phyloP scores from a whole-genome alignment of 257 asterid genomes.

The Ocimum tenuiflorum region DNA sequence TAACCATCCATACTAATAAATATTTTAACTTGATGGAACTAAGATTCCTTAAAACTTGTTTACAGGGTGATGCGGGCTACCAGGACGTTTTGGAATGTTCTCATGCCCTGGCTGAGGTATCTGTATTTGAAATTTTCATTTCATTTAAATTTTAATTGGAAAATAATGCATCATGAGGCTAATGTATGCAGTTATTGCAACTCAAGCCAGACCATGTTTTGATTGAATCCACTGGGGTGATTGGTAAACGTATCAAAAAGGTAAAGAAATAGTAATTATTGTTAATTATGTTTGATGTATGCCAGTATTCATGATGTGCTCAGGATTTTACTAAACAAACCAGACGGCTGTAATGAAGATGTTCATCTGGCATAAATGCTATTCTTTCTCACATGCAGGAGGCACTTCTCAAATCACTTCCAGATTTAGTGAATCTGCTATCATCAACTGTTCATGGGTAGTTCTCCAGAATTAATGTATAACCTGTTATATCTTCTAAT shows the following conservation, averaged over 20 bases:
- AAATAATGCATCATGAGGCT: neutral
- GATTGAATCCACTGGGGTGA: slow-evolving; percentile 97
- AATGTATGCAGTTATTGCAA: slow-evolving; percentile 52
- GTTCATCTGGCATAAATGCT: slow-evolving; percentile 12
- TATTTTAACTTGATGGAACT: slow-evolving; percentile 8
- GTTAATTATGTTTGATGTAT: neutral
- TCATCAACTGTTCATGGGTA: slow-evolving; percentile 73
- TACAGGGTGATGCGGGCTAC: slow-evolving; percentile 93
- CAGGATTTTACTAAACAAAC: slow-evolving; percentile 1
- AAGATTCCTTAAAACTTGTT: slow-evolving; percentile 19
- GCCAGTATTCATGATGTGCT: neutral
- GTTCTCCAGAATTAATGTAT: slow-evolving; percentile 12
- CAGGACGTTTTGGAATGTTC: slow-evolving; percentile 85
- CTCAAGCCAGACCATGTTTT: slow-evolving; percentile 69
- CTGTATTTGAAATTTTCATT: neutral
- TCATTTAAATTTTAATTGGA: neutral
- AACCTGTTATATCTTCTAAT: slow-evolving; percentile 2
- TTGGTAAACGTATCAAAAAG: slow-evolving; percentile 93
- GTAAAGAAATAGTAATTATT: slow-evolving; percentile 27
- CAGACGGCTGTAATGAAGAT: neutral
- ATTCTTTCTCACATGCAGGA: slow-evolving; percentile 51
- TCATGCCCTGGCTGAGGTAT: slow-evolving; percentile 68
- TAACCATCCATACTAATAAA: neutral
- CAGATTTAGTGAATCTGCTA: slow-evolving; percentile 54
- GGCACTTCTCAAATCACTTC: slow-evolving; percentile 88